phyloP scores from a whole-genome alignment of 108 stramenopile species.

The Ochromonas danica region DNA sequence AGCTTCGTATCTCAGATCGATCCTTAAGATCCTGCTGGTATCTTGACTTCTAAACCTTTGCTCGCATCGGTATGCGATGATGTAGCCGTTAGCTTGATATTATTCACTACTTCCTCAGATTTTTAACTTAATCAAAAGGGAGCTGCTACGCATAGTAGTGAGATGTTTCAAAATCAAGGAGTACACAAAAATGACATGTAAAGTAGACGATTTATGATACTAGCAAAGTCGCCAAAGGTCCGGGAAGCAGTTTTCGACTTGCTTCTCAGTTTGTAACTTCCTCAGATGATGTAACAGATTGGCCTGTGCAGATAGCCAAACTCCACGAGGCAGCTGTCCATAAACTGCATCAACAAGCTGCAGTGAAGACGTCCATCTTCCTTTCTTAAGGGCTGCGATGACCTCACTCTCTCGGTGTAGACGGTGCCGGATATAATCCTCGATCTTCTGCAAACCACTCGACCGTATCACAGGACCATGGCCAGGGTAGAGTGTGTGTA shows the following conservation, averaged over 20 bases:
- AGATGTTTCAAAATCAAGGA: too few species aligned
- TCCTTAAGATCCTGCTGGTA: neutral
- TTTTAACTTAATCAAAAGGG: too few species aligned
- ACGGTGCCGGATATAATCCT: slow-evolving; percentile 20
- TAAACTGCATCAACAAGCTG: slow-evolving; percentile 4
- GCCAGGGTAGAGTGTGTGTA: slow-evolving; percentile 8
- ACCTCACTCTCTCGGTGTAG: slow-evolving; percentile 18
- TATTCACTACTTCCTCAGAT: too few species aligned
- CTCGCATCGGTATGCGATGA: too few species aligned
- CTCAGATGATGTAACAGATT: slow-evolving; percentile 16
- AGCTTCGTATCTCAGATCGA: too few species aligned
- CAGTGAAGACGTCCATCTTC: slow-evolving; percentile 18
- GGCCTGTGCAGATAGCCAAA: slow-evolving; percentile 9
- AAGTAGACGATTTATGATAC: too few species aligned
- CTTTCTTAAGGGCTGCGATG: neutral
- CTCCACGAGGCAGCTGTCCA: neutral
- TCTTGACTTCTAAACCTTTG: neutral
- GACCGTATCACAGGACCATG: slow-evolving; percentile 29
- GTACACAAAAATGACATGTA: too few species aligned
- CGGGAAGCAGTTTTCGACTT: slow-evolving; percentile 10
- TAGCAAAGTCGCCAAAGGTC: slow-evolving; percentile 21
- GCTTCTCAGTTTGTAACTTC: neutral
- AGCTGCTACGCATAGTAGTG: too few species aligned
- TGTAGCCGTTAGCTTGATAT: too few species aligned
- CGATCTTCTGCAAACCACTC: slow-evolving; percentile 7